Evolutionary conservation across 2,329 filamentous ascomycete species (phyloP).

Genomic region (Sporothrix pseudoabietina): DNA sequence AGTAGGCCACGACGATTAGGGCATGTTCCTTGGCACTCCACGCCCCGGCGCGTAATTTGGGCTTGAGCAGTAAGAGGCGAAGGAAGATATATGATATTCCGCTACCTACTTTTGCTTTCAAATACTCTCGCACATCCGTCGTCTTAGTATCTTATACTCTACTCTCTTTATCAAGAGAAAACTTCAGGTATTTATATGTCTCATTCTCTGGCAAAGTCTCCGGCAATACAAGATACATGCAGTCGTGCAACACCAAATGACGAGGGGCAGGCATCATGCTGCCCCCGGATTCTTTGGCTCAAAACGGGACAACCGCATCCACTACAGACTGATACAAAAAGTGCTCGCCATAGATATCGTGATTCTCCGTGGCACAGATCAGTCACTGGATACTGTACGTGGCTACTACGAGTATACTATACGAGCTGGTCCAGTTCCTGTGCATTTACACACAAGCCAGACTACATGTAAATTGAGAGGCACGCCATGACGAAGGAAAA

Average conservation of each 20-base stretch:
- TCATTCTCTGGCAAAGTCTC: not conserved
- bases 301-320: not conserved
- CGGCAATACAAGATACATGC: not conserved
- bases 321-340: not conserved
- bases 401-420: not conserved
- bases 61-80: not conserved
- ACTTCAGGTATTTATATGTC: not conserved
- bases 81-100: not conserved
- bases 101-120: not conserved
- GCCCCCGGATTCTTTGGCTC: not conserved
- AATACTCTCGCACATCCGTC: no score
- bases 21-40: constrained; percentile 44
- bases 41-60: constrained; percentile 35
- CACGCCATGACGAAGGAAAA: not conserved
- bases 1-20: constrained; percentile 42
- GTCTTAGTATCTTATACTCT: not conserved
- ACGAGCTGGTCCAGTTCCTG: not conserved
- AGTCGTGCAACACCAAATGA: not conserved
- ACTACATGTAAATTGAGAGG: not conserved
- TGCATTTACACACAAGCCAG: not conserved
- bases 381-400: not conserved
- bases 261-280: not conserved
- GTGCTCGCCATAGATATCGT: not conserved
- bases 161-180: not conserved
- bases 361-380: not conserved